These are phyloP conservation scores for Sclerotinia trifoliorum DNA, from an alignment of 2,329 filamentous ascomycete species.

Conservation along the genomic window DNA sequence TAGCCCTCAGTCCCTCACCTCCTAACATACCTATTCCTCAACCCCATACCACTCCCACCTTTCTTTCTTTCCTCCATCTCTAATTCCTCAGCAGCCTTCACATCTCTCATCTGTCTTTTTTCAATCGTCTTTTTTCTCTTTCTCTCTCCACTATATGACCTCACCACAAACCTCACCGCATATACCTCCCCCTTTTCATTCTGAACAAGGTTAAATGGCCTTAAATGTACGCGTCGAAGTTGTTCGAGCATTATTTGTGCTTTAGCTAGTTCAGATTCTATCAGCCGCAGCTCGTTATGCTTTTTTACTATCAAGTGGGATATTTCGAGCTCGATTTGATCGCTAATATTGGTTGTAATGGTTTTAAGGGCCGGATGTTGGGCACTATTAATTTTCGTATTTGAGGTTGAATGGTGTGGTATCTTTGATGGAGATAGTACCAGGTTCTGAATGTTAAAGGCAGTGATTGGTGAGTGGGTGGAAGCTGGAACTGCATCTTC, in stretches of 20 bases:
- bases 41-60: slow-evolving; percentile 1
- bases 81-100: not conserved
- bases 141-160: not conserved
- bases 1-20: not conserved
- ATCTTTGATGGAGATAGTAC: not conserved
- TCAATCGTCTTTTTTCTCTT: not conserved
- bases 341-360: not conserved
- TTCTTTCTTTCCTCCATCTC: not conserved
- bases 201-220: slow-evolving; percentile 74
- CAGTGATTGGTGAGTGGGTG: too few species aligned
- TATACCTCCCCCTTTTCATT: slow-evolving; percentile 49
- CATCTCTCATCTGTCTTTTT: not conserved
- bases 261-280: slow-evolving; percentile 94
- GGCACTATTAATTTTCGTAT: not conserved
- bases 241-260: slow-evolving; percentile 93
- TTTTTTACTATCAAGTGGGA: slow-evolving; percentile 69
- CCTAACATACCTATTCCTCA: not conserved
- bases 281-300: slow-evolving; percentile 89
- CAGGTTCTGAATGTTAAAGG: too few species aligned
- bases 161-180: not conserved
- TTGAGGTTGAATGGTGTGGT: not conserved
- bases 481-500: too few species aligned
- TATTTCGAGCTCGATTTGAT: slow-evolving; percentile 4
- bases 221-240: slow-evolving; percentile 84
- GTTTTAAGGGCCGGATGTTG: not conserved